Base-by-base conservation (phyloP, 225 moss, liverwort and hornwort species). In the Takakia lepidozioides region DNA sequence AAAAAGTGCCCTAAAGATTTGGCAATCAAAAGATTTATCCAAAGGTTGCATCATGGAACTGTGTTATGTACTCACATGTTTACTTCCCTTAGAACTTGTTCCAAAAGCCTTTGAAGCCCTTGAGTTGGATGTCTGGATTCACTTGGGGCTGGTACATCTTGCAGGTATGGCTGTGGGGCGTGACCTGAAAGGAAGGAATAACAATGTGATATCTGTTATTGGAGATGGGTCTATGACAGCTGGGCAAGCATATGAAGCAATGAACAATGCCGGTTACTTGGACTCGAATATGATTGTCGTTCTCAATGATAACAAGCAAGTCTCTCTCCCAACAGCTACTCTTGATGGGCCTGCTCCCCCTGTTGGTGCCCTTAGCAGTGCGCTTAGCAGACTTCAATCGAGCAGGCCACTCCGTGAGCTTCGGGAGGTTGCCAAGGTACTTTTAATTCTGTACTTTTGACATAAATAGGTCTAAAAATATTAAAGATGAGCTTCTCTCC, bases 221-320 rank as follows among this genome's bases (percentile, higher is more conserved):
- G 72, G 72, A 21, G 72, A 72, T 18, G 72, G 72, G 6, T 45
- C 72, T 0, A 72, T 72, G 72, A 66, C 72, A 5, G 72, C 72
- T 22, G 67, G 72, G 17, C 72, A 72, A 43, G 72, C 72, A 7
- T 72, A 72, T 19, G 72, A 72, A 54, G 72, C 66, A 1, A 72
- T 72, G 72, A 72, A 72, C 49, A 72, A 72, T 47, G 72, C 72
- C 3, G 72, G 72, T 8, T 72, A 44, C 36, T 34, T 66, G 40
- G 72, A 72, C 58, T 54, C 66, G 2, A 72, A 72, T 48, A 51
- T 72, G 40, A 72, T 72, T 4, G 72, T 72, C 27, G 62, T 72
- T 25, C 72, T 72, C 28, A 72, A 72, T 20, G 72, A 72, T 35
- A 72, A 72, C 29, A 72, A 72, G 53, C 72, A 72, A 29, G 72